Conservation (phyloP, 305 asterid species). For the Solanum aculeatissimum region DNA sequence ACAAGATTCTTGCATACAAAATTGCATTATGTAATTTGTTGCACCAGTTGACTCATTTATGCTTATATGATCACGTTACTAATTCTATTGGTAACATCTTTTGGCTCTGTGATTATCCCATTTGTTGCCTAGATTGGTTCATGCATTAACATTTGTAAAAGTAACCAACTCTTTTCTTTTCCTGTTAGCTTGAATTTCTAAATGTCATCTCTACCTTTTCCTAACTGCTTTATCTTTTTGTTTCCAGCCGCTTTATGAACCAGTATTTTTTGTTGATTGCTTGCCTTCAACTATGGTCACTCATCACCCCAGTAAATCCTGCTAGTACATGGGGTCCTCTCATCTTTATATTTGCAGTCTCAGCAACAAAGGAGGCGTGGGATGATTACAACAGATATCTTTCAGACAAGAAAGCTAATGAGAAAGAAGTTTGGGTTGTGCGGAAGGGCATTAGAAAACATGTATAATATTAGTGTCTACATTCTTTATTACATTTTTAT, state of each 20-base stretch:
- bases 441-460: conserved; percentile 73
- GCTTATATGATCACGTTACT: neutral
- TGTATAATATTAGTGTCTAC: conserved; percentile 23
- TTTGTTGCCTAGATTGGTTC: neutral
- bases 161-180: neutral
- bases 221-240: conserved; percentile 14
- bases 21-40: neutral
- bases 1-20: neutral
- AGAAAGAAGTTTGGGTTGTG: conserved; percentile 93
- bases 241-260: conserved; percentile 96
- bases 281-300: conserved; percentile 98
- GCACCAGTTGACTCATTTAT: neutral
- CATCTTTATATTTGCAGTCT: conserved; percentile 94
- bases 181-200: neutral
- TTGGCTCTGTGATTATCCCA: neutral
- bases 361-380: conserved; percentile 98
- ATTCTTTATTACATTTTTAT: neutral
- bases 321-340: conserved; percentile 99
- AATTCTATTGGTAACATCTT: neutral
- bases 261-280: conserved; percentile 98
- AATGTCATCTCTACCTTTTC: neutral
- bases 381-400: conserved; percentile 94
- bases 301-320: conserved; percentile 97
- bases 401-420: conserved; percentile 94
- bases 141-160: neutral